These are phyloP conservation scores for Saposhnikovia divaricata DNA, from an alignment of 129 eudicot species.

Conservation along the genomic window DNA sequence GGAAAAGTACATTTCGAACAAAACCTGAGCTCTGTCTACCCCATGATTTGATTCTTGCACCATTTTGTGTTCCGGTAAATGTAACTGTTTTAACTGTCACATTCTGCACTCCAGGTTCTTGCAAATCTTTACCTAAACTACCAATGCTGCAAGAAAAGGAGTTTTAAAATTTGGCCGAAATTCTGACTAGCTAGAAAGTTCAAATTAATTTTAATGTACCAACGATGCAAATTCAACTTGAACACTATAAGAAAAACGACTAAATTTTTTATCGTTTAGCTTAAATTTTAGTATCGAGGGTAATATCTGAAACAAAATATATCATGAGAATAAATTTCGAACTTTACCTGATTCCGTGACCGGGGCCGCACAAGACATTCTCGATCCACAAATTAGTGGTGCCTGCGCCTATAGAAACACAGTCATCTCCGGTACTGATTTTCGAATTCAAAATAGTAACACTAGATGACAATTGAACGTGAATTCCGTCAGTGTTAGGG, in stretches of 20 bases:
- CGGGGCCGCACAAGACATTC: not conserved
- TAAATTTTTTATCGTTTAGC: not conserved
- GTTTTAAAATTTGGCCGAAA: no score
- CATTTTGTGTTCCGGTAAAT: slow-evolving; percentile 3
- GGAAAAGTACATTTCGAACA: not conserved
- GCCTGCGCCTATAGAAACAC: slow-evolving; percentile 9
- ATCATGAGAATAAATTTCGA: not conserved
- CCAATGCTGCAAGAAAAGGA: not conserved
- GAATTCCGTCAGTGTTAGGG: slow-evolving; percentile 10
- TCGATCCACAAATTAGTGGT: slow-evolving; percentile 6
- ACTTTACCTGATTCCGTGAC: not conserved
- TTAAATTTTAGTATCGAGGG: not conserved
- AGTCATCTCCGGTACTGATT: slow-evolving; percentile 5
- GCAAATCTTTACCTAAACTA: slow-evolving; percentile 4
- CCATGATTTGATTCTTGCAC: slow-evolving; percentile 2
- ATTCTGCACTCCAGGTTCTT: slow-evolving; percentile 4
- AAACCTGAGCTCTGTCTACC: not conserved
- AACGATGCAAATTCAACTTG: no score
- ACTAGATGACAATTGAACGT: not conserved
- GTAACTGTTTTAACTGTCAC: not conserved
- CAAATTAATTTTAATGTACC: no score
- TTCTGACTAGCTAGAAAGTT: no score
- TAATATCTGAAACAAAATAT: no score
- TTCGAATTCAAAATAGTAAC: not conserved
- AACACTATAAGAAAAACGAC: not conserved